Conservation (phyloP, 192 early-diverging fungal species). For the Backusella tarrabulga region DNA sequence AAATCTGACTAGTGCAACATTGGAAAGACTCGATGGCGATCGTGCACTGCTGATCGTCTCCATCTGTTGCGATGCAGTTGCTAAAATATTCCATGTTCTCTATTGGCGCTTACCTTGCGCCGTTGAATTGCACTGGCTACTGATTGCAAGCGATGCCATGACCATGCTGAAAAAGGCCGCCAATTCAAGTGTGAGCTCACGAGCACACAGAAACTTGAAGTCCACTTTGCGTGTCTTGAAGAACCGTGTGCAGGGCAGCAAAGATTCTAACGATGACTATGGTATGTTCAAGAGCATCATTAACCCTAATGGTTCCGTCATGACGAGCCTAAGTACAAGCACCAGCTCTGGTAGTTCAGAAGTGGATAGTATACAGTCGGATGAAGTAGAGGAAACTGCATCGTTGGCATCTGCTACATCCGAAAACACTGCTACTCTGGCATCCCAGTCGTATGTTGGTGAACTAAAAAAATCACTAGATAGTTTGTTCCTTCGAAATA, state of each 20-base stretch:
- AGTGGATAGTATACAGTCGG: neutral
- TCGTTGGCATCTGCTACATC: neutral
- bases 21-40: conserved; percentile 12
- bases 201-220: conserved; percentile 9
- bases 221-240: conserved; percentile 7
- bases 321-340: conserved; percentile 9
- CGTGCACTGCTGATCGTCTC: conserved; percentile 19
- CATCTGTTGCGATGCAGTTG: conserved; percentile 23
- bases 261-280: neutral
- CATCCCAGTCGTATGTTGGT: conserved; percentile 7
- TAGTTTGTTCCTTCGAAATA: neutral
- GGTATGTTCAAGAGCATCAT: neutral
- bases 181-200: neutral
- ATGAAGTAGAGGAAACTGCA: neutral
- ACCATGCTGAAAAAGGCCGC: conserved; percentile 11
- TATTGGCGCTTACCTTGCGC: conserved; percentile 13
- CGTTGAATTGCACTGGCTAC: conserved; percentile 15
- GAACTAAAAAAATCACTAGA: conserved; percentile 13
- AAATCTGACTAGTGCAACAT: conserved; percentile 6
- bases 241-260: neutral
- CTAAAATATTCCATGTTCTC: conserved; percentile 13
- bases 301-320: neutral
- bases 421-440: neutral
- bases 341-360: conserved; percentile 6
- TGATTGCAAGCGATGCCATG: conserved; percentile 28